These are phyloP conservation scores for Nakaseomyces uthaithaninus DNA, from an alignment of 1,139 yeast genomes.

Conservation along the genomic window DNA sequence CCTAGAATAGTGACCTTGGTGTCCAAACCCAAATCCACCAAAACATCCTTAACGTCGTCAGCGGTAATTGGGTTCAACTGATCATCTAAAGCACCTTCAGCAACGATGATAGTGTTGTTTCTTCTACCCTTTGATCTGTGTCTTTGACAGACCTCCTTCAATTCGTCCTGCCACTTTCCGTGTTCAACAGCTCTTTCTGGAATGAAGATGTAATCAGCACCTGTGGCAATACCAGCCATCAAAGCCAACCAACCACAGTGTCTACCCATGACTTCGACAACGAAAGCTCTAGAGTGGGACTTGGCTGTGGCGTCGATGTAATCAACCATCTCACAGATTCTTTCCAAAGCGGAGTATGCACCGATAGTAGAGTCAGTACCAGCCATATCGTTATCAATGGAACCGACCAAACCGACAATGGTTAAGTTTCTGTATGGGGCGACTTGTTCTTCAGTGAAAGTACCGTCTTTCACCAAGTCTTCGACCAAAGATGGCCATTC, in stretches of 20 bases:
- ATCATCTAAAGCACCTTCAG: constrained; percentile 72
- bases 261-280: constrained; percentile 84
- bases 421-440: constrained; percentile 50
- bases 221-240: constrained; percentile 76
- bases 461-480: constrained; percentile 47
- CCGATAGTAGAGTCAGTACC: constrained; percentile 79
- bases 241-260: constrained; percentile 85
- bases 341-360: constrained; percentile 66
- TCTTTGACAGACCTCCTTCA: constrained; percentile 55
- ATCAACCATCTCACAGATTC: constrained; percentile 72
- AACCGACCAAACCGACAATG: constrained; percentile 73
- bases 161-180: constrained; percentile 56
- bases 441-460: constrained; percentile 45
- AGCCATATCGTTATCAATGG: constrained; percentile 80
- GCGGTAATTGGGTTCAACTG: constrained; percentile 59
- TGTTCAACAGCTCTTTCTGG: constrained; percentile 68
- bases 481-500: constrained; percentile 72
- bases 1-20: constrained; percentile 75
- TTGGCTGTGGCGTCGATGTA: constrained; percentile 79
- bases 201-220: constrained; percentile 72
- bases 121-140: constrained; percentile 68
- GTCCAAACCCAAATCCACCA: constrained; percentile 65
- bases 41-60: constrained; percentile 57
- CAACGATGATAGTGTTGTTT: constrained; percentile 72
- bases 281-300: constrained; percentile 76